A percentile compares a stretch with the other conserved stretches of the same genome.
These are phyloP conservation scores for Choiromyces venosus DNA, from an alignment of 495 filamentous ascomycete genomes.

Conservation along the genomic window DNA sequence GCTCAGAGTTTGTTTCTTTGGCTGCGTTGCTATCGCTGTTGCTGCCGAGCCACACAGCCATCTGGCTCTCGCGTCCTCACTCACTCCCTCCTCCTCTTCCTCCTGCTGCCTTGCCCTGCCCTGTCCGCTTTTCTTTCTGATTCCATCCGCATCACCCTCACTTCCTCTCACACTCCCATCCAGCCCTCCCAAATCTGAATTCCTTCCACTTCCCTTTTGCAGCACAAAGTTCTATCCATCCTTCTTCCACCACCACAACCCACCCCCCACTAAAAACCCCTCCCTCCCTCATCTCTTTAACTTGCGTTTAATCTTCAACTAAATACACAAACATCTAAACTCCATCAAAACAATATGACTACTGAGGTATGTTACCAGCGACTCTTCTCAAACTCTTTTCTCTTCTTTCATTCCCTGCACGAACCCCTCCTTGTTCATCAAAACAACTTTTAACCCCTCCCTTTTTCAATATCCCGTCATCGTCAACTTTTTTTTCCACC, in stretches of 20 bases:
- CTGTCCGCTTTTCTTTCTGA: conserved; percentile 37
- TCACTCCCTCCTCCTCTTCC: conserved; percentile 28
- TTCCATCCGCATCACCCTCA: conserved; percentile 36
- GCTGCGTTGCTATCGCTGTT: conserved; percentile 26
- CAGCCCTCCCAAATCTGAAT: conserved; percentile 27
- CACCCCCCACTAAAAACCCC: conserved; percentile 39
- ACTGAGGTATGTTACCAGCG: conserved; percentile 55
- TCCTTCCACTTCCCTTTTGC: conserved; percentile 21
- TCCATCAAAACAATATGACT: conserved; percentile 52
- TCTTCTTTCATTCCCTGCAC: conserved; percentile 42
- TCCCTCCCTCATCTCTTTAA: conserved; percentile 38
- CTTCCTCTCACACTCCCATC: conserved; percentile 26
- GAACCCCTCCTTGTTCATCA: conserved; percentile 41
- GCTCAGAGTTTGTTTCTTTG: background rate
- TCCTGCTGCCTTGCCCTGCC: conserved; percentile 17
- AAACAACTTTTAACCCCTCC: conserved; percentile 43
- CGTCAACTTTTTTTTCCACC: conserved; percentile 15
- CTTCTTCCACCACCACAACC: conserved; percentile 31
- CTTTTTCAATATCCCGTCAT: conserved; percentile 28
- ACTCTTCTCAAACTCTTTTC: conserved; percentile 37
- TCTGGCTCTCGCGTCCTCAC: conserved; percentile 22
- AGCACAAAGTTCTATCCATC: conserved; percentile 14
- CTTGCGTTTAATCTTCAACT: conserved; percentile 12
- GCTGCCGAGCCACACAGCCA: conserved; percentile 38
- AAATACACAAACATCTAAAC: conserved; percentile 33